Evolutionary conservation across 768 basidiomycete species (phyloP).

Genomic region (Termitomyces sp.): DNA sequence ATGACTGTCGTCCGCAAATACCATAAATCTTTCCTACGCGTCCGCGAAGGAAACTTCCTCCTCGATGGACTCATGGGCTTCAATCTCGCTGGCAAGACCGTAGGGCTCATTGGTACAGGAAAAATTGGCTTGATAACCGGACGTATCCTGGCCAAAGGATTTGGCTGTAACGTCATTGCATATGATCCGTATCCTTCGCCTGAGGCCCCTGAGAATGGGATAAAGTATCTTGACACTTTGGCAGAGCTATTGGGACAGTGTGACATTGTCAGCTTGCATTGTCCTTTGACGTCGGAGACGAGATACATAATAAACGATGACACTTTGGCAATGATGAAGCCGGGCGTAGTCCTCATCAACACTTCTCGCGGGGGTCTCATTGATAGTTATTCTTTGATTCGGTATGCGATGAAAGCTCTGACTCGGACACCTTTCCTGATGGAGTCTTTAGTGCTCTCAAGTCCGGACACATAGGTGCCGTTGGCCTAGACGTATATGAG

Average conservation of each 20-base stretch:
- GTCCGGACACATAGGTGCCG: conserved; percentile 33
- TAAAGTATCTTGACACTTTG: conserved; percentile 31
- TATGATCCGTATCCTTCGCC: conserved; percentile 33
- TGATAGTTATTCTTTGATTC: conserved; percentile 35
- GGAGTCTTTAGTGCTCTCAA: conserved; percentile 27
- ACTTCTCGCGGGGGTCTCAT: conserved; percentile 39
- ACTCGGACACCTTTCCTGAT: background rate
- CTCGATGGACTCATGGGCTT: conserved; percentile 38
- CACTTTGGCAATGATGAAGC: conserved; percentile 32
- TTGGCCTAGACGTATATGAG: conserved; percentile 40
- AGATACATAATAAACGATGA: conserved; percentile 38
- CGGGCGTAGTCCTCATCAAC: conserved; percentile 36
- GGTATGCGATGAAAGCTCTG: conserved; percentile 17
- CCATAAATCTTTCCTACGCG: conserved; percentile 41
- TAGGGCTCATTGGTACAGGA: conserved; percentile 41
- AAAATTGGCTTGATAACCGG: conserved; percentile 39
- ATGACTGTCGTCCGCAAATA: conserved; percentile 41
- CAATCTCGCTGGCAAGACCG: conserved; percentile 35
- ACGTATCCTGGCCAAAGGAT: conserved; percentile 35
- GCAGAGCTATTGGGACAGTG: conserved; percentile 30
- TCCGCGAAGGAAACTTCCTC: conserved; percentile 41
- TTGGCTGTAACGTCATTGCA: conserved; percentile 33
- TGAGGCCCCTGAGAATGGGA: conserved; percentile 29
- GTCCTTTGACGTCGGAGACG: conserved; percentile 31
- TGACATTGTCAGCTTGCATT: conserved; percentile 40